Evolutionary conservation across 495 filamentous ascomycete genomes (phyloP).

Genomic region (Rhypophila decipiens): DNA sequence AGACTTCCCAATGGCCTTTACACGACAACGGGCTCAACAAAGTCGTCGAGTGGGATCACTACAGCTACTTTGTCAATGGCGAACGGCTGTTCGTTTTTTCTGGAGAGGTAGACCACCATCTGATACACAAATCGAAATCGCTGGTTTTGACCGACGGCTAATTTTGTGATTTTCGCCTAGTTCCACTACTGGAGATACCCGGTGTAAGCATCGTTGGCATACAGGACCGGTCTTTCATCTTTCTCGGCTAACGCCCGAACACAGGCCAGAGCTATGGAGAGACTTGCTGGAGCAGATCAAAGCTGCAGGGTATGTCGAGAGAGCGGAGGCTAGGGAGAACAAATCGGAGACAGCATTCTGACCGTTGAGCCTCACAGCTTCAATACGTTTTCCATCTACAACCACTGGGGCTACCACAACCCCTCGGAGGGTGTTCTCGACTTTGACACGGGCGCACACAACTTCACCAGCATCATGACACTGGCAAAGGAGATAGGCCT

Average conservation of each 20-base stretch:
- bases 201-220: slow-evolving; percentile 19
- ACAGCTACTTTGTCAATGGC: slow-evolving; percentile 52
- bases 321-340: slow-evolving; percentile 17
- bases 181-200: slow-evolving; percentile 47
- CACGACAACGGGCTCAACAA: slow-evolving; percentile 47
- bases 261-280: slow-evolving; percentile 48
- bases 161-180: not conserved
- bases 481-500: slow-evolving; percentile 52
- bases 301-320: slow-evolving; percentile 43
- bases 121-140: not conserved
- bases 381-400: slow-evolving; percentile 44
- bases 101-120: slow-evolving; percentile 38
- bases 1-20: slow-evolving; percentile 34
- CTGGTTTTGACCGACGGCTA: not conserved
- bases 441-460: slow-evolving; percentile 49
- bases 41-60: slow-evolving; percentile 51
- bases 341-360: not conserved
- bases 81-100: slow-evolving; percentile 51
- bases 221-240: not conserved
- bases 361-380: not conserved
- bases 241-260: not conserved
- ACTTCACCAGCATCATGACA: slow-evolving; percentile 48
- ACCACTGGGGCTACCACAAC: slow-evolving; percentile 53
- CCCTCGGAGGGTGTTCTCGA: slow-evolving; percentile 45
- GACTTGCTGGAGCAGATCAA: slow-evolving; percentile 57